Evolutionary conservation across 352 stramenopile species (phyloP).

Genomic region (Phytophthora tubulina): DNA sequence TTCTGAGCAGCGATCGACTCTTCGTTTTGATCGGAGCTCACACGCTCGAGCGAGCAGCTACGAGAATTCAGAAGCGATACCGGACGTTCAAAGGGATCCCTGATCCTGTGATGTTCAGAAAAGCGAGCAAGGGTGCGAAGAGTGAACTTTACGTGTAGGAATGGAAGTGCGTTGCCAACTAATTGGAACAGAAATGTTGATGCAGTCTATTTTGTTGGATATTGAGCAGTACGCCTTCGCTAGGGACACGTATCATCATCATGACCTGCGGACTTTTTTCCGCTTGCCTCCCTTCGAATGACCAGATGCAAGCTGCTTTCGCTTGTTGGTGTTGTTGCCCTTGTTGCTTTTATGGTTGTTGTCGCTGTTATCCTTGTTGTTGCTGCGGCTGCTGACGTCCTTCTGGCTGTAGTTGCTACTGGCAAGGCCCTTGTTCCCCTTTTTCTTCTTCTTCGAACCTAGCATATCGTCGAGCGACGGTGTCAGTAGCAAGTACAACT

Average conservation of each 20-base stretch:
- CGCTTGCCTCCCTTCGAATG: slow-evolving; percentile 28
- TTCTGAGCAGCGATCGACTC: slow-evolving; percentile 62
- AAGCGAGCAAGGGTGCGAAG: slow-evolving; percentile 1
- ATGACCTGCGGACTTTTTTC: slow-evolving; percentile 42
- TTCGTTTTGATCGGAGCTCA: slow-evolving; percentile 83
- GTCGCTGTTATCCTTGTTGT: slow-evolving; percentile 11
- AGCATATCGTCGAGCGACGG: slow-evolving; percentile 67
- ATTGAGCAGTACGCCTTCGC: slow-evolving; percentile 10
- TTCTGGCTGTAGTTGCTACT: slow-evolving; percentile 13
- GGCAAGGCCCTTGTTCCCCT: slow-evolving; percentile 25
- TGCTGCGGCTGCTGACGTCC: not conserved
- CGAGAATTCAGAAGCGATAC: slow-evolving; percentile 65
- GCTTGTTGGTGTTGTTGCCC: slow-evolving; percentile 32
- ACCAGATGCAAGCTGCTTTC: slow-evolving; percentile 30
- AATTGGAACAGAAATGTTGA: not conserved
- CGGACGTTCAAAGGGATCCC: slow-evolving; percentile 37
- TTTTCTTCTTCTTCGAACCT: slow-evolving; percentile 59
- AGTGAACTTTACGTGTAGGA: slow-evolving; percentile 15
- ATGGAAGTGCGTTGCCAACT: not conserved
- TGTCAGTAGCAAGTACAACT: slow-evolving; percentile 73
- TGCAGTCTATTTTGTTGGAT: slow-evolving; percentile 31
- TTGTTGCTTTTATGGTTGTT: not conserved
- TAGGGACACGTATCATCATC: slow-evolving; percentile 1
- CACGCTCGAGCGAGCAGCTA: slow-evolving; percentile 73
- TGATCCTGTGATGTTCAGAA: slow-evolving; percentile 12